Evolutionary conservation across 1,139 yeast species (phyloP), one percentile per base, ranked within the genome.

Genomic region (Hemisphaericaspora xylanilytica): DNA sequence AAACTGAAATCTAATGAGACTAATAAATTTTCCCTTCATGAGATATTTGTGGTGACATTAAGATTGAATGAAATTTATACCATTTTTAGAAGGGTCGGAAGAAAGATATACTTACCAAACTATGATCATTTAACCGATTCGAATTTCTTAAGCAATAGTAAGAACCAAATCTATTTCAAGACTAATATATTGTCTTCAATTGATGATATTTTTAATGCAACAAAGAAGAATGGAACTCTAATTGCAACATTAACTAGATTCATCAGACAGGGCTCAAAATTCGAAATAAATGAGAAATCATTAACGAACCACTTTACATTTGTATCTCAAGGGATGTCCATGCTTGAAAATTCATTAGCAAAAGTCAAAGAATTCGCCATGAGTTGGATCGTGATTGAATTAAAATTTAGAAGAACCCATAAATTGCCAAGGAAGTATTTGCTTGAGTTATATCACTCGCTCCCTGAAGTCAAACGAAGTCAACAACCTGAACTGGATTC

Each of bases 181-280:
- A 47, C 43, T 33, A 54, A 45, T 31, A 41, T 65, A 2, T 50
- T 78, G 32, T 59, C 55, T 11, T 58, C 58, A 13, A 58, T 75
- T 46, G 75, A 73, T 26, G 73, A 68, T 4, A 56, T 62, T 32
- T 75, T 78, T 53, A 69, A 69, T 40, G 58, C 66, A 4, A 55
- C 75, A 11, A 77, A 66, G 48, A 78, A 73, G 46, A 80, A 77
- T 48, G 79, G 79, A 10, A 65, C 75, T 13, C 52, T 80, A 17
- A 59, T 78, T 28, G 78, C 82, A 7, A 67, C 70, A 6, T 61
- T 79, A 28, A 65, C 80, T 0, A 65, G 77, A 41, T 67, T 73
- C 28, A 61, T 80, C 2, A 62, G 81, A 33, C 72, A 71, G 44
- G 73, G 70, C 32, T 58, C 78, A 1, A 45, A 45, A 18, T 63